Conservation (phyloP, 2,329 filamentous ascomycete genomes). For the Dactylellina haptotyla region DNA sequence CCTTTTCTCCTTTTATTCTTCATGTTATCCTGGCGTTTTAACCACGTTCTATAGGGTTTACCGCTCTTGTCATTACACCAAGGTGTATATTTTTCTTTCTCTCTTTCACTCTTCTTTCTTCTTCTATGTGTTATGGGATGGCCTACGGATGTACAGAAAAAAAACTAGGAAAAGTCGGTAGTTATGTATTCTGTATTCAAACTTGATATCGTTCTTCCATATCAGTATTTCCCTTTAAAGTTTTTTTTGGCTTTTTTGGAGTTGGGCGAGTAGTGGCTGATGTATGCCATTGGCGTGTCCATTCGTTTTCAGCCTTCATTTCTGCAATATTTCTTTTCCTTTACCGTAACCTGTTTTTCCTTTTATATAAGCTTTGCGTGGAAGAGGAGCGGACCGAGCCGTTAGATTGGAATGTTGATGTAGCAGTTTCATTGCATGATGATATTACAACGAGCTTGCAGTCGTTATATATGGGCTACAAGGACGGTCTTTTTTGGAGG, state of each 20-base stretch:
- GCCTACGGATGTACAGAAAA: not conserved
- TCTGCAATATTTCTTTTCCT: not conserved
- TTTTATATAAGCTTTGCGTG: not conserved
- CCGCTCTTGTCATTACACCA: not conserved
- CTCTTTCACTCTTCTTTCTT: conserved; percentile 1
- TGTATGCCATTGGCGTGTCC: conserved; percentile 21
- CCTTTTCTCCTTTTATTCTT: conserved; percentile 1
- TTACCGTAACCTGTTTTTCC: not conserved
- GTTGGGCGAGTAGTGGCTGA: conserved; percentile 38
- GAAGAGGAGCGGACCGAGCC: not conserved
- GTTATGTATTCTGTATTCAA: conserved; percentile 29
- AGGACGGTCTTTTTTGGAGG: too few species aligned
- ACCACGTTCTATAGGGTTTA: not conserved
- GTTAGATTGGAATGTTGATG: too few species aligned
- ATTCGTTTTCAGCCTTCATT: conserved; percentile 1
- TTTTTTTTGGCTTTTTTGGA: conserved; percentile 2
- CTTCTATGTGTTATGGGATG: conserved; percentile 2
- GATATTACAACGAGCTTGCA: too few species aligned
- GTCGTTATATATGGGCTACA: too few species aligned
- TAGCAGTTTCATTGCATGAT: too few species aligned
- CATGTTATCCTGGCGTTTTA: not conserved
- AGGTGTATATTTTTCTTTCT: conserved; percentile 9
- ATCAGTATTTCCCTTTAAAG: not conserved
- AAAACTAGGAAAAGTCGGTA: not conserved
- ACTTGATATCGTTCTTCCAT: conserved; percentile 5